phyloP scores from a whole-genome alignment of 2,329 filamentous ascomycete genomes.

The Calycina herbarum region DNA sequence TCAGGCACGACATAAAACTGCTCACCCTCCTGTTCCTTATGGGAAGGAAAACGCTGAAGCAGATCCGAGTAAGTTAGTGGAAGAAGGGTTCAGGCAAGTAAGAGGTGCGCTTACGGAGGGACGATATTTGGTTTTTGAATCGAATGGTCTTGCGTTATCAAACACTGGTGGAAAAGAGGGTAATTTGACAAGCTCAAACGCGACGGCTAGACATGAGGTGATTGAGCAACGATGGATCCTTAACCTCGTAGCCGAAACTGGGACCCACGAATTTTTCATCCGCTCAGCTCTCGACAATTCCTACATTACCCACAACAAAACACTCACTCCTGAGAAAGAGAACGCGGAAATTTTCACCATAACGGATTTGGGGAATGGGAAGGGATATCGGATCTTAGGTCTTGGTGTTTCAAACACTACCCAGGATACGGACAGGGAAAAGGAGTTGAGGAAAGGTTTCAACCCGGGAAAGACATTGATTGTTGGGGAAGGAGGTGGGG shows the following conservation, averaged over 20 bases:
- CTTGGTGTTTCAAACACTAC: not conserved
- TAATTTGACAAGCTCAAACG: slow-evolving; percentile 25
- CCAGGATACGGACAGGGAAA: not conserved
- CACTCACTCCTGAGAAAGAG: not conserved
- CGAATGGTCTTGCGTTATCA: slow-evolving; percentile 44
- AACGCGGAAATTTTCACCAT: slow-evolving; percentile 18
- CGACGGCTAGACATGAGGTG: slow-evolving; percentile 40
- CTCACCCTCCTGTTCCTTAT: slow-evolving; percentile 50
- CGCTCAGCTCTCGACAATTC: slow-evolving; percentile 42
- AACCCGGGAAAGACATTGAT: not conserved
- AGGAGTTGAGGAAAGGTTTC: not conserved
- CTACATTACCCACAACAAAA: slow-evolving; percentile 32
- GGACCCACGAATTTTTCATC: slow-evolving; percentile 38
- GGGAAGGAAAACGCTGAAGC: slow-evolving; percentile 38
- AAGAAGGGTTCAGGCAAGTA: slow-evolving; percentile 53
- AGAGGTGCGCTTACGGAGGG: slow-evolving; percentile 54
- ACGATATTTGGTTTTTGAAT: slow-evolving; percentile 54
- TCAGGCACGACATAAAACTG: slow-evolving; percentile 39
- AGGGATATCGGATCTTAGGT: slow-evolving; percentile 9
- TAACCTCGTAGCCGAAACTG: slow-evolving; percentile 40
- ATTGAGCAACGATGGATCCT: slow-evolving; percentile 50
- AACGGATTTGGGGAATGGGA: slow-evolving; percentile 17
- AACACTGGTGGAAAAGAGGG: slow-evolving; percentile 25
- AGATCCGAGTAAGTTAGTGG: slow-evolving; percentile 43
- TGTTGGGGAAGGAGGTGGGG: not conserved